phyloP scores from a whole-genome alignment of 2,329 filamentous ascomycete species.

The Fusarium sororula region DNA sequence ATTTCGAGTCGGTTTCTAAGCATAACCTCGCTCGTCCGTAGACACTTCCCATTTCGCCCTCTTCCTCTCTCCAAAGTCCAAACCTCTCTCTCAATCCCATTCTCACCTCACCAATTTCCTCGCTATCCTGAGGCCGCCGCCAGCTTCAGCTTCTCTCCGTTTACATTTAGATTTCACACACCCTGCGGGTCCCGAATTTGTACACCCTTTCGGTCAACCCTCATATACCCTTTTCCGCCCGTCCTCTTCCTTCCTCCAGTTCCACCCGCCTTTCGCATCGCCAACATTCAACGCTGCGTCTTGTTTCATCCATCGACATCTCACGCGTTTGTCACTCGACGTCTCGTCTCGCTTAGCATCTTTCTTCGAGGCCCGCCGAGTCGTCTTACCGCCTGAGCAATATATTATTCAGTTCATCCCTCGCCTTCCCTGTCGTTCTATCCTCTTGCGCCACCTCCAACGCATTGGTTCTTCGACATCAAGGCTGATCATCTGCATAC shows the following conservation, averaged over 20 bases:
- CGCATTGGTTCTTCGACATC: slow-evolving; percentile 24
- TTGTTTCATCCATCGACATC: slow-evolving; percentile 22
- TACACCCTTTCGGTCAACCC: slow-evolving; percentile 24
- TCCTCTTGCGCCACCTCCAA: slow-evolving; percentile 25
- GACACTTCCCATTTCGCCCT: slow-evolving; percentile 20
- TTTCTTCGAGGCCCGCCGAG: slow-evolving; percentile 1
- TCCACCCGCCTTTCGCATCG: slow-evolving; percentile 38
- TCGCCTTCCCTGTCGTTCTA: slow-evolving; percentile 22
- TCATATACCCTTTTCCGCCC: slow-evolving; percentile 43
- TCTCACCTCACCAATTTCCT: background rate
- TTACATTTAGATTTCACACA: slow-evolving; percentile 4
- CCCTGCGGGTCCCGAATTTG: slow-evolving; percentile 15
- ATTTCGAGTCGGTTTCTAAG: slow-evolving; percentile 42
- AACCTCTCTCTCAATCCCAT: slow-evolving; percentile 15
- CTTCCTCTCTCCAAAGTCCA: slow-evolving; percentile 15
- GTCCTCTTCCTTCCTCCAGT: slow-evolving; percentile 37
- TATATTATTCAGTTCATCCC: slow-evolving; percentile 28
- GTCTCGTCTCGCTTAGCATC: slow-evolving; percentile 16
- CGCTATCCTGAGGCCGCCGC: slow-evolving; percentile 36
- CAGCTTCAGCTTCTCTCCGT: slow-evolving; percentile 10
- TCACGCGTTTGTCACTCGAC: slow-evolving; percentile 21
- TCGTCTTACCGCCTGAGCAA: slow-evolving; percentile 22
- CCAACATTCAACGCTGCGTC: slow-evolving; percentile 22
- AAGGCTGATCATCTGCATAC: slow-evolving; percentile 20
- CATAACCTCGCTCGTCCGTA: slow-evolving; percentile 34